Percentiles rank a stretch among this genome's conserved stretches.
These are phyloP conservation scores for Rhodomyrtus tomentosa DNA, from an alignment of 345 rosid genomes.

Conservation along the genomic window DNA sequence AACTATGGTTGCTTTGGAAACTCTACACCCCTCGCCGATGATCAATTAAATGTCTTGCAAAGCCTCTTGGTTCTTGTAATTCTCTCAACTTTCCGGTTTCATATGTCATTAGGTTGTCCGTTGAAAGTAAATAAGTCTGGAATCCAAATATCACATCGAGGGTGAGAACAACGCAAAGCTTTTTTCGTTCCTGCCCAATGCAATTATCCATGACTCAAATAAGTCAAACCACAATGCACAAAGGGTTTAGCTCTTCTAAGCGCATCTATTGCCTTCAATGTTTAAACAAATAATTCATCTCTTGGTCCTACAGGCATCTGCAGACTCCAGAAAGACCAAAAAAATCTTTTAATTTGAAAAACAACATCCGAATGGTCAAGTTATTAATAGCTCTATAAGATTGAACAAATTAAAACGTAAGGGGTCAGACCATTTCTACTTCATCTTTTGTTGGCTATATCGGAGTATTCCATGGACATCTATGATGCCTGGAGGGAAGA, in stretches of 20 bases:
- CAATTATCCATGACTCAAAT: background rate
- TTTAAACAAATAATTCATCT: background rate
- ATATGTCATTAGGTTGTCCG: background rate
- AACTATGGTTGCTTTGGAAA: background rate
- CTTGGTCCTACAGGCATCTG: background rate
- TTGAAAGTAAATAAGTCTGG: background rate
- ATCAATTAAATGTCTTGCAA: background rate
- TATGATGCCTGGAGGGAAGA: slow-evolving; percentile 45
- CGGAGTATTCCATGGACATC: slow-evolving; percentile 36
- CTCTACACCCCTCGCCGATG: background rate
- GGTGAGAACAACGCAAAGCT: background rate
- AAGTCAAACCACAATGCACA: background rate
- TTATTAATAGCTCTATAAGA: background rate
- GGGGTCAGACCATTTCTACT: background rate
- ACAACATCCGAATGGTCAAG: background rate
- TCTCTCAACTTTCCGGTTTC: background rate
- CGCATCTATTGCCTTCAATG: background rate
- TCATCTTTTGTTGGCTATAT: slow-evolving; percentile 25
- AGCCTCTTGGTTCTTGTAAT: background rate
- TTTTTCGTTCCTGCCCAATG: background rate
- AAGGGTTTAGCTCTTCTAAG: background rate
- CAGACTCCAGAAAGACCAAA: background rate
- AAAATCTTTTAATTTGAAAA: background rate
- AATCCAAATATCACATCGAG: background rate
- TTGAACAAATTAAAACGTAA: background rate